These are phyloP conservation scores for Pseudocercospora pini-densiflorae DNA, from an alignment of 2,329 filamentous ascomycete genomes.

Conservation along the genomic window DNA sequence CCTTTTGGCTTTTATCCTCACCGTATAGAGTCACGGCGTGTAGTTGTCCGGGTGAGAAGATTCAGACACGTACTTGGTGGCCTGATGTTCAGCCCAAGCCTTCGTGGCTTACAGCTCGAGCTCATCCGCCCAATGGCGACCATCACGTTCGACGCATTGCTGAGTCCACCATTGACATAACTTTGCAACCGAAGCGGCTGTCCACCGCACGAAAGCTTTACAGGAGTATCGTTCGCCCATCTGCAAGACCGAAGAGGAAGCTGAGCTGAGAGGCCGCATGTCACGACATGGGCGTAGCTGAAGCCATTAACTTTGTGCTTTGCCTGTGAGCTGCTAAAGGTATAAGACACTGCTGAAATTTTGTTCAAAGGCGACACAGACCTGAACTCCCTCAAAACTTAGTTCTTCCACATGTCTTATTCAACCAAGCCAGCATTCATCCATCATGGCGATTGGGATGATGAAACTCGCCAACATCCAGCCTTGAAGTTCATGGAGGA, in stretches of 20 bases:
- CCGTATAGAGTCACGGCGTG: not conserved
- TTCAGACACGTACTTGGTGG: not conserved
- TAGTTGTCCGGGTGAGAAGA: not conserved
- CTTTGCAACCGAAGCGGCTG: not conserved
- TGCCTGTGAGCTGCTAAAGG: not conserved
- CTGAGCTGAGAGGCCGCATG: not conserved
- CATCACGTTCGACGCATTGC: not conserved
- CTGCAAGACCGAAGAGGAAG: not conserved
- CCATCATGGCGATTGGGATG: slow-evolving; percentile 28
- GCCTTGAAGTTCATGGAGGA: slow-evolving; percentile 35
- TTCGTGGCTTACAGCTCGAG: slow-evolving; percentile 5
- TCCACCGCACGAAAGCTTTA: not conserved
- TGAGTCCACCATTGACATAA: not conserved
- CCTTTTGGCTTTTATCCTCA: not conserved
- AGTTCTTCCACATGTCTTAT: slow-evolving; percentile 28
- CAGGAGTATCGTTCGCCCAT: not conserved
- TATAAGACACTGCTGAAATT: not conserved
- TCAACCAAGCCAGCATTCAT: slow-evolving; percentile 31
- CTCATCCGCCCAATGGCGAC: not conserved
- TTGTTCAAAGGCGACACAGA: not conserved
- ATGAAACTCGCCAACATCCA: slow-evolving; percentile 31
- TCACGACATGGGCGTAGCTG: not conserved
- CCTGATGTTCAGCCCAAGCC: slow-evolving; percentile 1
- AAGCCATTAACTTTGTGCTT: not conserved
- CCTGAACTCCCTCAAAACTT: not conserved